Base-by-base conservation (phyloP, 2,329 filamentous ascomycete species). In the Aschersonia sp. region DNA sequence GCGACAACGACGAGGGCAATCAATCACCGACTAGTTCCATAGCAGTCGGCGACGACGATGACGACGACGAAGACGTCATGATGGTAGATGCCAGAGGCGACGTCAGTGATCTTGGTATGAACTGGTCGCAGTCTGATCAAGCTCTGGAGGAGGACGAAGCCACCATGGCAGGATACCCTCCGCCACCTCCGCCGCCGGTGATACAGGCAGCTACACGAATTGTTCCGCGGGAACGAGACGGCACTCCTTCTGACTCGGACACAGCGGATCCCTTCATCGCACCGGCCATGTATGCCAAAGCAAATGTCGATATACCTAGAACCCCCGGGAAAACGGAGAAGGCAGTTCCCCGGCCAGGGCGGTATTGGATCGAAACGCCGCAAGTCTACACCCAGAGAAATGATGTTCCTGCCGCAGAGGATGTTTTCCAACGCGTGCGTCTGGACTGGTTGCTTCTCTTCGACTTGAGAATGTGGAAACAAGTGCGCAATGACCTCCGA, bases 391-490 rank as follows among this genome's bases (percentile, higher is more conserved):
- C 72, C 43, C 74, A 78, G 49, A 72, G 74, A 42, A 73, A 78
- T 32, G 75, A 74, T 47, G 68, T 83, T 5, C 82, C 82, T 45
- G 73, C 78, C 12, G 84, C 89, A 47, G 92, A 98, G 62, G 85
- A 98, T 58, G 73, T 98, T 4, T 89, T 88, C 68, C 81, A 91
- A 59, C 82, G 89, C 32, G 85, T 97, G 9, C 83, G 92, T 32
- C 72, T 98, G 5, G 92, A 98, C 64, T 95, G 88, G 78, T 76
- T 98, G 59, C 87, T 98, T 31, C 72, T 98, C 6, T 98, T 95
- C 61, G 92, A 98, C 62, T 68, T 98, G 46, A 76, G 92, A 42
- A 80, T 98, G 74, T 98, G 92, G 92, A 98, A 98, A 67, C 92
- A 89, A 61, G 78, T 94, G 32, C 81, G 92, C 49, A 89, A 91